Evolutionary conservation across 2,329 filamentous ascomycete genomes (phyloP).

Genomic region (Pseudophaeomoniella oleicola): DNA sequence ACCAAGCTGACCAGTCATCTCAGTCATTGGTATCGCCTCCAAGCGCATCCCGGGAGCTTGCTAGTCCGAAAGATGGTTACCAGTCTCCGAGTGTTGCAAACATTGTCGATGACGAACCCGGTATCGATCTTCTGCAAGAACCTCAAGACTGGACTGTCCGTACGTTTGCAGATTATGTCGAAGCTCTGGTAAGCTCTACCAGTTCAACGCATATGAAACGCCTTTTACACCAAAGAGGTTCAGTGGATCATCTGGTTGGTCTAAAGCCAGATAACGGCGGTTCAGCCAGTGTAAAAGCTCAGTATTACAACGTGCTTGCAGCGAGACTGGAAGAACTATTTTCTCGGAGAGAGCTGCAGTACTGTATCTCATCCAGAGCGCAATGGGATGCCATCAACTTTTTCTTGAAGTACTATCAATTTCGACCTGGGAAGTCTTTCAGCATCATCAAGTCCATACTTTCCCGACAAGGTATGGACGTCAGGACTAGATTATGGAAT

Average conservation of each 20-base stretch:
- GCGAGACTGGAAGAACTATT: not conserved
- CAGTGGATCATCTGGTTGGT: too few species aligned
- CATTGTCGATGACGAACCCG: too few species aligned
- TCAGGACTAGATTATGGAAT: not conserved
- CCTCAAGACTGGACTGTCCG: not conserved
- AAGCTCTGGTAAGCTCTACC: not conserved
- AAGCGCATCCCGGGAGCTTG: too few species aligned
- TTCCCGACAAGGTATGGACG: not conserved
- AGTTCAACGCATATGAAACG: not conserved
- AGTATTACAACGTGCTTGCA: not conserved
- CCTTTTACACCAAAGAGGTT: too few species aligned
- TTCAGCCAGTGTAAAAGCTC: too few species aligned
- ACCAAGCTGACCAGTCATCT: not conserved
- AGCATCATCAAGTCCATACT: not conserved
- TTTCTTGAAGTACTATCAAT: not conserved
- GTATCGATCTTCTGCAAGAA: not conserved
- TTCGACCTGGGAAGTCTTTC: not conserved
- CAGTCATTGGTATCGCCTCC: not conserved
- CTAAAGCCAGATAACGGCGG: too few species aligned
- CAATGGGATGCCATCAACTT: not conserved
- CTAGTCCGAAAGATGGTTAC: too few species aligned
- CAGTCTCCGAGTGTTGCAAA: too few species aligned
- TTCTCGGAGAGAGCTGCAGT: not conserved
- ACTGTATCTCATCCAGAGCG: not conserved
- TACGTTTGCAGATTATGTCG: not conserved